phyloP scores from a whole-genome alignment of 345 rosid species.

The Ailanthus altissimus region DNA sequence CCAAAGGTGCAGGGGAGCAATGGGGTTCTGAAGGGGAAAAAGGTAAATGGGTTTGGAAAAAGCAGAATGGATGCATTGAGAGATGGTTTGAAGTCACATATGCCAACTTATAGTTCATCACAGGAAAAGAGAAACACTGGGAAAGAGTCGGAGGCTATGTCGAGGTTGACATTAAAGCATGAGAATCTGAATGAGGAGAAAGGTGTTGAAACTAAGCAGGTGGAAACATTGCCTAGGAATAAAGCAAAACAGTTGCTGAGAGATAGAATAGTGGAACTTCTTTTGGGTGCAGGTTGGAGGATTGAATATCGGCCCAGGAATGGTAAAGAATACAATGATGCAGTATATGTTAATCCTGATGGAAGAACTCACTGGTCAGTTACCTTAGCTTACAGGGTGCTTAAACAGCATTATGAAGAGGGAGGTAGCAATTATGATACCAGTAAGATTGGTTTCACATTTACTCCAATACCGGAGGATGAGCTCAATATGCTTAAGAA shows the following conservation, averaged over 20 bases:
- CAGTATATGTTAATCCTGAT: constrained; percentile 90
- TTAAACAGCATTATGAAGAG: constrained; percentile 53
- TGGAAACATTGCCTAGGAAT: constrained; percentile 25
- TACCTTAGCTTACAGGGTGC: constrained; percentile 75
- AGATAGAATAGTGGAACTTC: constrained; percentile 64
- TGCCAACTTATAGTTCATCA: constrained; percentile 20
- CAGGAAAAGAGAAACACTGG: constrained; percentile 23
- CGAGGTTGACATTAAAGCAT: constrained; percentile 20
- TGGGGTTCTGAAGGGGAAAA: constrained; percentile 16
- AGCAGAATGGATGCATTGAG: constrained; percentile 22
- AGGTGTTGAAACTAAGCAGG: constrained; percentile 22
- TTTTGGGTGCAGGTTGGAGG: constrained; percentile 85
- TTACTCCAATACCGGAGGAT: constrained; percentile 68
- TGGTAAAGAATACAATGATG: constrained; percentile 60
- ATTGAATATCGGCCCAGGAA: constrained; percentile 75
- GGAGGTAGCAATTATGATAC: constrained; percentile 35
- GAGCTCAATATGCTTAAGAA: constrained; percentile 60
- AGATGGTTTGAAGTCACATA: constrained; percentile 24
- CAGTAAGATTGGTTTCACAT: constrained; percentile 48
- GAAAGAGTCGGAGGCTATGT: constrained; percentile 20
- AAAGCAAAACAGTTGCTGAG: constrained; percentile 58
- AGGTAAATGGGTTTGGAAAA: constrained; percentile 30
- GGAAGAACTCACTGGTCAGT: constrained; percentile 97
- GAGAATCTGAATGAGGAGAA: constrained; percentile 20
- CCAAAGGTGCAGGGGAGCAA: constrained; percentile 13